Conservation (phyloP, 331 rosid genomes). For the Quercus phellos region DNA sequence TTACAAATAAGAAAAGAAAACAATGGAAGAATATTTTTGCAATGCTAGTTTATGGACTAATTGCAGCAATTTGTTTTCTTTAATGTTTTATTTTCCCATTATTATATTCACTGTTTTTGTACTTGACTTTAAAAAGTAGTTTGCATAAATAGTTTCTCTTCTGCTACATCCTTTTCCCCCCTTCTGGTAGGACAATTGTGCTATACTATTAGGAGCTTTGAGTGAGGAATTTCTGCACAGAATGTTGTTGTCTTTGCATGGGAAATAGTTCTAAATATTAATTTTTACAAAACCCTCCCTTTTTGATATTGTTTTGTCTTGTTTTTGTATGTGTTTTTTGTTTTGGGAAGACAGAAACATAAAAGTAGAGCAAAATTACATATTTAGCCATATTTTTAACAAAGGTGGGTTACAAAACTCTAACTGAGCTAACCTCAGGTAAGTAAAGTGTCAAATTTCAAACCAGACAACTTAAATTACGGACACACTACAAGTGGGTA, state of each 20-base stretch:
- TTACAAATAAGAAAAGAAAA: not conserved
- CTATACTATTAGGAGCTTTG: constrained; percentile 62
- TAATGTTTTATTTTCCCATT: not conserved
- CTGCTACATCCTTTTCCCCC: not conserved
- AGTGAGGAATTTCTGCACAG: constrained; percentile 75
- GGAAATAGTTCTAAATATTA: constrained; percentile 56
- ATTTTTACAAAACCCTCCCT: too few relatives aligned
- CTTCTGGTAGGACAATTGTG: constrained; percentile 60
- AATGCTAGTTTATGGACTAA: constrained; percentile 10
- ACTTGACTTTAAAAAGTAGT: constrained; percentile 2
- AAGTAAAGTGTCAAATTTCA: too few relatives aligned
- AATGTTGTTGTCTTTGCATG: constrained; percentile 64
- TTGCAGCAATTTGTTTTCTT: not conserved
- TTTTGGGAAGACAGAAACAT: too few relatives aligned
- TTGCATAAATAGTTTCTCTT: constrained; percentile 7
- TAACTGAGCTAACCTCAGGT: too few relatives aligned
- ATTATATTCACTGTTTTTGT: not conserved
- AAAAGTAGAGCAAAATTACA: too few relatives aligned
- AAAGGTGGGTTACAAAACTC: too few relatives aligned
- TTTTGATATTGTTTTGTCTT: too few relatives aligned
- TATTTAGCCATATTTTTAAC: too few relatives aligned
- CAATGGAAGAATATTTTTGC: not conserved
- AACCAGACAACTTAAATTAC: too few relatives aligned
- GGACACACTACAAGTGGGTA: too few relatives aligned
- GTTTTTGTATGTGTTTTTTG: too few relatives aligned